Evolutionary conservation across 2,329 filamentous ascomycete genomes (phyloP).

Genomic region (Plenodomus tracheiphilus): DNA sequence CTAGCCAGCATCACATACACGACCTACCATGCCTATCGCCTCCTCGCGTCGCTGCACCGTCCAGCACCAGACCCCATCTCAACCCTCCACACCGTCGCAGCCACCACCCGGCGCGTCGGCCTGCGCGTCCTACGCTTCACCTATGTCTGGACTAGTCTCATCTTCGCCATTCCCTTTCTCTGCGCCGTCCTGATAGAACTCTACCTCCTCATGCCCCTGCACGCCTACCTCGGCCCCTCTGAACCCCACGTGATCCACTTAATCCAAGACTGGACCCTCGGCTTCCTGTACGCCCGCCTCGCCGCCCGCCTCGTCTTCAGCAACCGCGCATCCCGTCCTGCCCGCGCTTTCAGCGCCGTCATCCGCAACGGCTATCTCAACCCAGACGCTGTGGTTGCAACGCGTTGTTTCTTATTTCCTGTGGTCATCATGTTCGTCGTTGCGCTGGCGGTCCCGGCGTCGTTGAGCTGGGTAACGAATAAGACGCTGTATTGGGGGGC

Average conservation of each 20-base stretch:
- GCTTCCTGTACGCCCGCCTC: slow-evolving; percentile 86
- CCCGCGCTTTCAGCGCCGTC: slow-evolving; percentile 74
- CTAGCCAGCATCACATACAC: slow-evolving; percentile 70
- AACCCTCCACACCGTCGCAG: slow-evolving; percentile 30
- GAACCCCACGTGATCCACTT: slow-evolving; percentile 75
- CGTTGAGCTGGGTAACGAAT: slow-evolving; percentile 59
- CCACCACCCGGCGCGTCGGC: slow-evolving; percentile 30
- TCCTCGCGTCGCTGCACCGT: slow-evolving; percentile 27
- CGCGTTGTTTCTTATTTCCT: slow-evolving; percentile 84
- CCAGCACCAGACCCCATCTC: slow-evolving; percentile 36
- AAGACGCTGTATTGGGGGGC: slow-evolving; percentile 40
- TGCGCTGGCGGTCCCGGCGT: slow-evolving; percentile 68
- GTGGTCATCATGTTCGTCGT: slow-evolving; percentile 62
- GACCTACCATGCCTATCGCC: slow-evolving; percentile 55
- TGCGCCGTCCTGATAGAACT: slow-evolving; percentile 82
- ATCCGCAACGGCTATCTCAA: slow-evolving; percentile 71
- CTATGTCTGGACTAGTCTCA: slow-evolving; percentile 76
- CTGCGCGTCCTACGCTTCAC: slow-evolving; percentile 56
- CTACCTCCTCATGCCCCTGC: slow-evolving; percentile 83
- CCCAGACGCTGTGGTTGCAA: slow-evolving; percentile 78
- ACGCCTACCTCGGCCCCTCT: slow-evolving; percentile 65
- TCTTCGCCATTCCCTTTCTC: slow-evolving; percentile 78
- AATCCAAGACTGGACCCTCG: slow-evolving; percentile 92
- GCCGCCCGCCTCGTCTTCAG: slow-evolving; percentile 69
- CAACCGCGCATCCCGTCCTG: slow-evolving; percentile 70